Base-by-base conservation (phyloP, 176 grass and related monocot genomes). In the Dendrocalamus sinicus region DNA sequence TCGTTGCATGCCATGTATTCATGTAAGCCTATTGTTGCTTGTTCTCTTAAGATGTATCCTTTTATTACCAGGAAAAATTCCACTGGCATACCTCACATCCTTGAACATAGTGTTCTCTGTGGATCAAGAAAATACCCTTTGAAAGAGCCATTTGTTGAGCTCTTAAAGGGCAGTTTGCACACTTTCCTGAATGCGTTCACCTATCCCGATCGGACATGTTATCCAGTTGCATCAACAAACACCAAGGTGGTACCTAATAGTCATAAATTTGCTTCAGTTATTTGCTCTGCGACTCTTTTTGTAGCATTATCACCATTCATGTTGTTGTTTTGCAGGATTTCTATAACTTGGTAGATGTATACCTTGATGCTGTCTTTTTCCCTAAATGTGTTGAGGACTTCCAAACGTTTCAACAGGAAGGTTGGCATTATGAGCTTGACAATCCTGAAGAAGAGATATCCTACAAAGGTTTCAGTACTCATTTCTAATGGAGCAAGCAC, bases 121-220 rank as follows among this genome's bases (percentile, higher is more conserved):
- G 96, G 96, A 80, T 99, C 96, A 46, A 91, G 93, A 82, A 99
- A 99, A 70, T 99, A 99, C 82, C 96, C 96, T 68, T 89, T 99
- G 71, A 99, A 99, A 91, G 96, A 99, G 89, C 96, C 96, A 84
- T 99, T 99, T 99, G 96, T 99, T 59, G 96, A 99, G 75, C 88
- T 99, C 70, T 84, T 99, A 48, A 99, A 99, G 85, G 96, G 96
- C 60, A 99, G 96, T 74, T 67, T 96, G 79, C 88, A 99, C 70
- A 99, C 96, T 85, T 99, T 99, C 90, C 87, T 99, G 52, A 99
- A 99, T 90, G 96, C 96, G 60, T 99, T 99, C 66, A 99, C 96
- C 79, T 99, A 99, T 92, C 96, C 96, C 2, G 96, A 99, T 70
- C 88, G 93, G 71, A 99, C 96, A 63, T 99, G 96, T 79, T 99